Conservation (phyloP, 2,329 filamentous ascomycete species). For the Elsinoe ampelina region DNA sequence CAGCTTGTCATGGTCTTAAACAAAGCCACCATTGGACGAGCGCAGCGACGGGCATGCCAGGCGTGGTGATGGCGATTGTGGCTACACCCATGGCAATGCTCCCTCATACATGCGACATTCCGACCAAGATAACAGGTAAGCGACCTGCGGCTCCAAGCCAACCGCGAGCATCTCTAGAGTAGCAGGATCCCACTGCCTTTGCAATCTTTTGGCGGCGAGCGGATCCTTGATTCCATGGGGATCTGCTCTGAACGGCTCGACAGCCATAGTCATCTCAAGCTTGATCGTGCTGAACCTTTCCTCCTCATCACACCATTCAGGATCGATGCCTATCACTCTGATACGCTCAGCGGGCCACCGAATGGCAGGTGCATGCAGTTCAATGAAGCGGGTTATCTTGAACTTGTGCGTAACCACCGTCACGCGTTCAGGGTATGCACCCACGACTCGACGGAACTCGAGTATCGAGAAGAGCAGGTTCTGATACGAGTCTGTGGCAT, state of each 20-base stretch:
- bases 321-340: constrained; percentile 37
- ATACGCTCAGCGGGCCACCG: constrained; percentile 34
- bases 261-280: constrained; percentile 30
- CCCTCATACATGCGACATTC: not conserved
- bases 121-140: not conserved
- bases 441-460: constrained; percentile 35
- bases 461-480: constrained; percentile 73
- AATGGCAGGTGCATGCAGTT: constrained; percentile 33
- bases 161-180: not conserved
- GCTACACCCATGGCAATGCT: not conserved
- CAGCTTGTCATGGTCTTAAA: not conserved
- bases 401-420: constrained; percentile 41
- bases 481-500: constrained; percentile 75
- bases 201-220: constrained; percentile 31
- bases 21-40: not conserved
- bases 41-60: too few species aligned
- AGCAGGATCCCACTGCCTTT: constrained; percentile 31
- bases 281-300: constrained; percentile 28
- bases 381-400: constrained; percentile 36
- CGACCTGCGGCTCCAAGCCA: constrained; percentile 1
- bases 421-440: constrained; percentile 33
- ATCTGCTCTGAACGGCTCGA: constrained; percentile 31
- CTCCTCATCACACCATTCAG: constrained; percentile 20
- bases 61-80: not conserved
- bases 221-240: constrained; percentile 29